These are phyloP conservation scores for Starmera pachycereana DNA, from an alignment of 805 yeast species.

Conservation along the genomic window DNA sequence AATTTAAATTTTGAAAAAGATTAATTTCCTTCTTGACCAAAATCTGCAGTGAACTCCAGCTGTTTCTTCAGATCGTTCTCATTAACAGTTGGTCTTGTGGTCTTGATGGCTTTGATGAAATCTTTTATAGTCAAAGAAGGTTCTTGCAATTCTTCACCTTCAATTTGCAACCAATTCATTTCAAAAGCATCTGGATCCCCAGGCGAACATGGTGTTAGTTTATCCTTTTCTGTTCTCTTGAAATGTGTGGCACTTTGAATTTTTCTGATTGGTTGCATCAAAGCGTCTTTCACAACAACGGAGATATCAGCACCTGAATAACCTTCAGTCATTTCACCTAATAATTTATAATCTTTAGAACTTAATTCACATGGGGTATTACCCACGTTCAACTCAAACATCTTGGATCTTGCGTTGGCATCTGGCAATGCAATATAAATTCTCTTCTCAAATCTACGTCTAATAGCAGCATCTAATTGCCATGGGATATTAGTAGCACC, in stretches of 20 bases:
- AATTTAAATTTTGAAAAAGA: background rate
- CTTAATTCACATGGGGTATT: constrained; percentile 75
- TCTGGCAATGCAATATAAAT: constrained; percentile 95
- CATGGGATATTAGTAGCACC: constrained; percentile 99
- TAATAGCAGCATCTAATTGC: constrained; percentile 95
- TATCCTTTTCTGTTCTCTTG: constrained; percentile 41
- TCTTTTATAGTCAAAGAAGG: constrained; percentile 88
- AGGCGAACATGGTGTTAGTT: constrained; percentile 90
- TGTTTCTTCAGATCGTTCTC: constrained; percentile 73
- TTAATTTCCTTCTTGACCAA: constrained; percentile 94
- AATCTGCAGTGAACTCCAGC: constrained; percentile 82
- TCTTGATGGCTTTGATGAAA: constrained; percentile 83
- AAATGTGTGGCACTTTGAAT: constrained; percentile 96
- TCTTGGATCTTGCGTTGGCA: constrained; percentile 77
- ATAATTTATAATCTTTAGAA: constrained; percentile 59
- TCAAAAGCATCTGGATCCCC: constrained; percentile 85
- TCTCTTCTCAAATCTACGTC: constrained; percentile 93
- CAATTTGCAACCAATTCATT: constrained; percentile 89
- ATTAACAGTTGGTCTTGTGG: constrained; percentile 92
- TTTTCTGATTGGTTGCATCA: constrained; percentile 95
- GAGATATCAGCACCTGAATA: constrained; percentile 97
- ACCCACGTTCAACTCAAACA: constrained; percentile 93
- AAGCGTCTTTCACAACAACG: constrained; percentile 92
- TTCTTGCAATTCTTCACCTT: constrained; percentile 78
- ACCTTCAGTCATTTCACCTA: constrained; percentile 93